These are phyloP conservation scores for Teunomyces aglyptinius DNA, from an alignment of 805 yeast genomes.

Conservation along the genomic window DNA sequence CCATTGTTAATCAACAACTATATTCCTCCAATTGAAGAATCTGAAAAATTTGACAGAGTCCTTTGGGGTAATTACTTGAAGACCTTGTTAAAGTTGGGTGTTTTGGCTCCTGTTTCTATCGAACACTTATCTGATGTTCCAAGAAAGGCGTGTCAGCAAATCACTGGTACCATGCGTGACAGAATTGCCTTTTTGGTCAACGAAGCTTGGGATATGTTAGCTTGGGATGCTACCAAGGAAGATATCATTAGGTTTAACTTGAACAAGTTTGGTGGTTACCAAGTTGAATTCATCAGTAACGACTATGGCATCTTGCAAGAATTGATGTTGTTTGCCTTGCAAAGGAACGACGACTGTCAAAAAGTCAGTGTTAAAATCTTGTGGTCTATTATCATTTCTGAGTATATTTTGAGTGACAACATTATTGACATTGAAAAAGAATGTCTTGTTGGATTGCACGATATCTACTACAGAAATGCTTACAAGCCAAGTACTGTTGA, in stretches of 20 bases:
- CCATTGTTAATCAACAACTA: constrained; percentile 49
- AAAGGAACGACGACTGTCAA: constrained; percentile 60
- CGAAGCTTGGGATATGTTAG: constrained; percentile 72
- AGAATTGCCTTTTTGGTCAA: constrained; percentile 55
- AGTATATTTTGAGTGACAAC: constrained; percentile 56
- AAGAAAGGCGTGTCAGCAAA: constrained; percentile 61
- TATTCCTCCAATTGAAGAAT: constrained; percentile 51
- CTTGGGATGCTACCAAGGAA: constrained; percentile 57
- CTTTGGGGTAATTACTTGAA: constrained; percentile 70
- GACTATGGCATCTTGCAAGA: constrained; percentile 63
- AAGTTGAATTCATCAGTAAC: constrained; percentile 56
- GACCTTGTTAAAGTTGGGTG: constrained; percentile 55
- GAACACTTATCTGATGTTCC: constrained; percentile 74
- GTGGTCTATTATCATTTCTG: constrained; percentile 71
- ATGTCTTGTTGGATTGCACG: constrained; percentile 61
- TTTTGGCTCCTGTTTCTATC: constrained; percentile 65
- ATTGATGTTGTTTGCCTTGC: constrained; percentile 65
- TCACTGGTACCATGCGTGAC: constrained; percentile 62
- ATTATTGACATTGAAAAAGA: constrained; percentile 62
- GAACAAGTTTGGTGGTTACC: constrained; percentile 65
- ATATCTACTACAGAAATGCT: constrained; percentile 54
- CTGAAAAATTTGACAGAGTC: constrained; percentile 54
- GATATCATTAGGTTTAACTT: constrained; percentile 59
- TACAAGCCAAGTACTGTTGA: constrained; percentile 58
- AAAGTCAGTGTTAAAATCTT: constrained; percentile 61